A percentile compares a stretch with the other conserved stretches of the same genome.
Conservation (phyloP, 23 red algal species). For the Gracilaria vermiculophylla region DNA sequence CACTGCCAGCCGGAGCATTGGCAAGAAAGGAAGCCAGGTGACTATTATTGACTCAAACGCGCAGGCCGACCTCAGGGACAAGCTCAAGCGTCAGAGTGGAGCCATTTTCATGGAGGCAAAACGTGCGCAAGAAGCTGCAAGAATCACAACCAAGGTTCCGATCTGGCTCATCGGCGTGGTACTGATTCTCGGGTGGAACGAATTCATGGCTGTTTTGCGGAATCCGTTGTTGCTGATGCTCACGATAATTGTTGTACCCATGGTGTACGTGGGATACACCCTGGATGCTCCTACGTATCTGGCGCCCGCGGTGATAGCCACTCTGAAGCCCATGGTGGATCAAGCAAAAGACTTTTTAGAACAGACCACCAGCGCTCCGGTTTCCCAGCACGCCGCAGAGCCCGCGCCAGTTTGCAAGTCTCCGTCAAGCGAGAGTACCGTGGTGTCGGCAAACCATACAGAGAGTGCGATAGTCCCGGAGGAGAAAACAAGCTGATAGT, state of each 20-base stretch:
- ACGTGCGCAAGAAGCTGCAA: conserved; percentile 87
- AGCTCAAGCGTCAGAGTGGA: conserved; percentile 69
- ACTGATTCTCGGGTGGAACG: conserved; percentile 90
- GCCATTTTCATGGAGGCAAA: conserved; percentile 84
- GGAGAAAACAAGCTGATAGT: not conserved
- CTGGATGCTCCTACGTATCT: conserved; percentile 41
- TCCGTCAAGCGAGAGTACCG: not conserved
- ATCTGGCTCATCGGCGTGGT: conserved; percentile 68
- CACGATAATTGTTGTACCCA: conserved; percentile 53
- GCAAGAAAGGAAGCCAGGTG: not conserved
- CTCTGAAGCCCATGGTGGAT: conserved; percentile 37
- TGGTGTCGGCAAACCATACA: not conserved
- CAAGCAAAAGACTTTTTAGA: conserved; percentile 41
- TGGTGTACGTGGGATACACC: conserved; percentile 62
- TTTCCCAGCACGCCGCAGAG: not conserved
- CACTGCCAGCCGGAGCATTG: not conserved
- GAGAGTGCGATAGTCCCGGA: not conserved
- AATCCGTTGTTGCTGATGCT: conserved; percentile 77
- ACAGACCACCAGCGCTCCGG: not conserved
- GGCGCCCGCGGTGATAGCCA: conserved; percentile 46
- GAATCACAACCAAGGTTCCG: conserved; percentile 73
- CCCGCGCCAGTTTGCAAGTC: too few species aligned
- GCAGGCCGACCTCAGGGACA: conserved; percentile 35
- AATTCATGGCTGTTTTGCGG: conserved; percentile 71
- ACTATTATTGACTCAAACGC: conserved; percentile 20